phyloP scores from a whole-genome alignment of 176 grass and related monocot species.

The Secale cereale region DNA sequence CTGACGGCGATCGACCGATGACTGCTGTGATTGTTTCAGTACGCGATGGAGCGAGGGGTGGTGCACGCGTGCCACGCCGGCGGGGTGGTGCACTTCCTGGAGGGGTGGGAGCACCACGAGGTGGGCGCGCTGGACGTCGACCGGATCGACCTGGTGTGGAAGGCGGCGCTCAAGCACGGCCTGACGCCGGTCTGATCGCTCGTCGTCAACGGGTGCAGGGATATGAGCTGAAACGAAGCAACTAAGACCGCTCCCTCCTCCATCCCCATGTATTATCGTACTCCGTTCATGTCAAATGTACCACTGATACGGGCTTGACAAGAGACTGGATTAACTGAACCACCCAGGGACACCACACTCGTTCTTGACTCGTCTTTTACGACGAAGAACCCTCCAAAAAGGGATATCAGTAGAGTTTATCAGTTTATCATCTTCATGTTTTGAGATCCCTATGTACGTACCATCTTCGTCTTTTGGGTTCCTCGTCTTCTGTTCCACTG shows the following conservation, averaged over 20 bases:
- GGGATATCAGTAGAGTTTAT: neutral
- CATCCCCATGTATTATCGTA: neutral
- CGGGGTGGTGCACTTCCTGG: slow-evolving; percentile 76
- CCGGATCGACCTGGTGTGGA: slow-evolving; percentile 79
- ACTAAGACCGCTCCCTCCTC: neutral
- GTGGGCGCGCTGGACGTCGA: slow-evolving; percentile 86
- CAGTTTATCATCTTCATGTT: no score
- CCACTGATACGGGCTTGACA: neutral
- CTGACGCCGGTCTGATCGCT: slow-evolving; percentile 45
- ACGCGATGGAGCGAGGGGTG: slow-evolving; percentile 71
- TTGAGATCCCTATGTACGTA: no score
- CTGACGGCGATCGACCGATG: no score
- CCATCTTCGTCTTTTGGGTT: no score
- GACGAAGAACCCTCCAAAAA: neutral
- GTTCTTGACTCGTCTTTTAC: neutral
- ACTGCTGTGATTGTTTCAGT: slow-evolving; percentile 20
- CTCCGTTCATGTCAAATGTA: neutral
- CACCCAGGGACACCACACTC: neutral
- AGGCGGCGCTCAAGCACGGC: slow-evolving; percentile 78
- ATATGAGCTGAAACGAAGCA: neutral
- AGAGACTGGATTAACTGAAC: neutral
- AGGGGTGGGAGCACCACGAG: slow-evolving; percentile 86
- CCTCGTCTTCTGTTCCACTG: no score
- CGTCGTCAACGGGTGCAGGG: neutral
- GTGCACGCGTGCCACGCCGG: slow-evolving; percentile 93